Evolutionary conservation across 2,329 filamentous ascomycete species (phyloP).

Genomic region (Aurifilum marmelostoma): DNA sequence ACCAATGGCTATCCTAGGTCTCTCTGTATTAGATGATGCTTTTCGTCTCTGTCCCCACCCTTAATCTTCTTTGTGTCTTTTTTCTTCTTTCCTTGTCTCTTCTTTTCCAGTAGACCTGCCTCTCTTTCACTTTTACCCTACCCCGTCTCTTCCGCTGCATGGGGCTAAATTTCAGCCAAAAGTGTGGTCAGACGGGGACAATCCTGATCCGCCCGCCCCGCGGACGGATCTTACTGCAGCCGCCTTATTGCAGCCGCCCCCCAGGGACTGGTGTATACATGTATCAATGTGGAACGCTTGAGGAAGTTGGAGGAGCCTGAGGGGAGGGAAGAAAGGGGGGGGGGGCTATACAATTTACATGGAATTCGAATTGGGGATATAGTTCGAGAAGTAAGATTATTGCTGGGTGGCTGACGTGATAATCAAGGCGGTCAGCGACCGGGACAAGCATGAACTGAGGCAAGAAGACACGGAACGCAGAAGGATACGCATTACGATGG

Average conservation of each 20-base stretch:
- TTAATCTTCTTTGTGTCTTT: too few relatives aligned
- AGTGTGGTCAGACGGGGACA: conserved; percentile 1
- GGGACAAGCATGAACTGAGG: not conserved
- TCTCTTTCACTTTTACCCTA: too few relatives aligned
- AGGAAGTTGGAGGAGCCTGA: not conserved
- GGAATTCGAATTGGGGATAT: not conserved
- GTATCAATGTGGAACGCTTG: not conserved
- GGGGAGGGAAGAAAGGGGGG: too few relatives aligned
- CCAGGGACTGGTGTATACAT: not conserved
- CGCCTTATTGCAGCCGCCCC: conserved; percentile 8
- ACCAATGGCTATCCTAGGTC: not conserved
- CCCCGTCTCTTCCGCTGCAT: not conserved
- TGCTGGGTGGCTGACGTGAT: conserved; percentile 5
- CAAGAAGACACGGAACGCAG: not conserved
- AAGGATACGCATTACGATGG: too few relatives aligned
- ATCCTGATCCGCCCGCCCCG: not conserved
- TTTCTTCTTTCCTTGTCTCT: not conserved
- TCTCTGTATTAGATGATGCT: not conserved
- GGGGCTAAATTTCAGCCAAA: not conserved
- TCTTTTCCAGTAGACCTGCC: too few relatives aligned
- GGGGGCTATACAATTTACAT: not conserved
- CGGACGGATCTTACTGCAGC: conserved; percentile 2
- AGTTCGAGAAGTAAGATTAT: not conserved
- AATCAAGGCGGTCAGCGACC: not conserved
- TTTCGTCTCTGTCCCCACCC: not conserved